A percentile compares a stretch with the other conserved stretches of the same genome.
Conservation (phyloP, 306 rosid species). For the Ochetophila trinervis region DNA sequence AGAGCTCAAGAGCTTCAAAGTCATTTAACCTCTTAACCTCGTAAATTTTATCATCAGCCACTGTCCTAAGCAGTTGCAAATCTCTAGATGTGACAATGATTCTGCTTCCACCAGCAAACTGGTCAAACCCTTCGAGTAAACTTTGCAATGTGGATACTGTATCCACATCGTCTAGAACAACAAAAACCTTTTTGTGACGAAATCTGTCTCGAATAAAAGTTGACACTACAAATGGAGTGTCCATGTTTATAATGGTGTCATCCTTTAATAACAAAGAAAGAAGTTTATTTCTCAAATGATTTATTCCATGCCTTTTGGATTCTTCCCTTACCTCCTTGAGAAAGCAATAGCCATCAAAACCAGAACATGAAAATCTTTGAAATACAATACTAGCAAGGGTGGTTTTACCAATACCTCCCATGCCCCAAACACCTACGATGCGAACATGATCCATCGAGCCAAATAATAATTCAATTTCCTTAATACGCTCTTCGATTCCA, state of each 20-base stretch:
- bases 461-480: not conserved
- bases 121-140: not conserved
- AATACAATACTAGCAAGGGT: conserved; percentile 7
- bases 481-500: conserved; percentile 5
- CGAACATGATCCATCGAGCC: not conserved
- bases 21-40: not conserved
- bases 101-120: conserved; percentile 6
- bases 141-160: not conserved
- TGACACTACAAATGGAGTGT: not conserved
- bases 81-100: not conserved
- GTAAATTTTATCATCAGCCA: not conserved
- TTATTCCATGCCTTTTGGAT: not conserved
- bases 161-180: not conserved
- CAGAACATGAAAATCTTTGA: not conserved
- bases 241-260: too few species aligned
- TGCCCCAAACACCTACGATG: conserved; percentile 5
- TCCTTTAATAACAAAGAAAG: too few species aligned
- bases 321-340: too few species aligned
- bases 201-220: not conserved
- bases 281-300: too few species aligned
- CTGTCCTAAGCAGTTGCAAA: not conserved
- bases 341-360: not conserved
- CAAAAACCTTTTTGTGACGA: not conserved
- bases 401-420: conserved; percentile 1
- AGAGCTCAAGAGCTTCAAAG: not conserved